phyloP scores from a whole-genome alignment of 441 rosid genomes.

The Pelargonium australe region DNA sequence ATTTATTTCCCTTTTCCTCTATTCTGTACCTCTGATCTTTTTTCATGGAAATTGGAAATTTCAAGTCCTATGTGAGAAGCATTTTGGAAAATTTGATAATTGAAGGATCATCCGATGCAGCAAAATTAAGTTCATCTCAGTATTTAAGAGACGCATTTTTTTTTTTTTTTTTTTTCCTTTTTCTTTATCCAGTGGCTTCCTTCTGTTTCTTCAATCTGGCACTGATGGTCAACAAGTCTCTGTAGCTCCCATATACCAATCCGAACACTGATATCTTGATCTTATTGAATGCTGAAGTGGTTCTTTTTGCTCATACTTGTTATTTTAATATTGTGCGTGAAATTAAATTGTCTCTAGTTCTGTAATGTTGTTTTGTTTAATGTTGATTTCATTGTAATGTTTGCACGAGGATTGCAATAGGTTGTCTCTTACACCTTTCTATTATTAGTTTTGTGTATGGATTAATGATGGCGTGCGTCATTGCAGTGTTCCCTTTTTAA shows the following conservation, averaged over 20 bases:
- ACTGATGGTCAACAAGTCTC: background rate
- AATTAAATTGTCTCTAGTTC: too few species aligned
- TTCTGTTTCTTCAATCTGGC: background rate
- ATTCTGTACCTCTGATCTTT: background rate
- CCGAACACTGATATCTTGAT: background rate
- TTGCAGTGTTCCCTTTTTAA: background rate
- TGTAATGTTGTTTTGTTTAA: background rate
- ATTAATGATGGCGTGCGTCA: background rate
- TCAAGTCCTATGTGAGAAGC: background rate
- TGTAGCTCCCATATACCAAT: background rate
- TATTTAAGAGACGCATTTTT: background rate
- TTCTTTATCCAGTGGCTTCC: background rate
- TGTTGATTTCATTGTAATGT: background rate
- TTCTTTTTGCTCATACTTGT: background rate
- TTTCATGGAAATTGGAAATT: background rate
- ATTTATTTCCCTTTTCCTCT: background rate
- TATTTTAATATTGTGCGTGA: background rate
- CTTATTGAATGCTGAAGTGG: background rate
- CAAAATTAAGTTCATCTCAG: background rate
- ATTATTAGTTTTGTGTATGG: background rate
- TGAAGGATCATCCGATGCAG: background rate
- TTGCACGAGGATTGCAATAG: background rate
- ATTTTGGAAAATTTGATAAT: background rate
- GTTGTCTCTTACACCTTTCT: background rate
- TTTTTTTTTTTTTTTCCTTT: background rate